Base-by-base conservation (phyloP, 2,329 filamentous ascomycete species). In the Emmonsiellopsis sp. region DNA sequence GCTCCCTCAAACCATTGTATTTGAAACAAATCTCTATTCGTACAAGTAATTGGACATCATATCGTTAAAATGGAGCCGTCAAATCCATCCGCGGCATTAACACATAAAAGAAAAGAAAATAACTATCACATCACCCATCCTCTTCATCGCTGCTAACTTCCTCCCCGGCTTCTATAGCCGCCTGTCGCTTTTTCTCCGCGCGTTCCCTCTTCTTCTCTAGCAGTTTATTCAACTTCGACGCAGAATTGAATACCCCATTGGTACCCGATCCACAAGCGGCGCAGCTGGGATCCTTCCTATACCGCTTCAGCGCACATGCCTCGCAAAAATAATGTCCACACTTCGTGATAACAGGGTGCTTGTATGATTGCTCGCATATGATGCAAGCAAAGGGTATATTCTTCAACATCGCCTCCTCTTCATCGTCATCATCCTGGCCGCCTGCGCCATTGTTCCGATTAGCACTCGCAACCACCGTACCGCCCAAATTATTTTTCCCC, bases 251-350 rank as follows among this genome's bases (percentile, higher is more conserved):
- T 0, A 94, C 88, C 0, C 93, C 93, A 32, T 86, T 85, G 0
- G 91, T 97, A 5, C 89, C 87, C 0, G 84, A 78, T 1, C 89
- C 87, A 67, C 93, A 97, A 3, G 86, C 87, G 2, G 88, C 89
- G 69, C 93, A 97, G 2, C 82, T 83, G 3, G 91, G 91, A 62
- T 91, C 89, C 66, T 89, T 93, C 58, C 87, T 79, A 67, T 96
- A 97, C 59, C 91, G 75, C 66, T 87, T 83, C 62, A 97, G 74
- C 30, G 93, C 93, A 69, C 93, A 98, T 1, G 80, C 77, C 69
- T 96, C 87, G 67, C 93, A 98, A 66, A 97, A 97, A 69, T 97
- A 97, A 69, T 98, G 93, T 0, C 89, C 87, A 61, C 93, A 98
- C 59, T 89, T 86, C 10, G 93, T 97, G 26, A 92, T 75, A 10